Evolutionary conservation across 1,139 yeast genomes (phyloP).

Genomic region (Meyerozyma sp.): DNA sequence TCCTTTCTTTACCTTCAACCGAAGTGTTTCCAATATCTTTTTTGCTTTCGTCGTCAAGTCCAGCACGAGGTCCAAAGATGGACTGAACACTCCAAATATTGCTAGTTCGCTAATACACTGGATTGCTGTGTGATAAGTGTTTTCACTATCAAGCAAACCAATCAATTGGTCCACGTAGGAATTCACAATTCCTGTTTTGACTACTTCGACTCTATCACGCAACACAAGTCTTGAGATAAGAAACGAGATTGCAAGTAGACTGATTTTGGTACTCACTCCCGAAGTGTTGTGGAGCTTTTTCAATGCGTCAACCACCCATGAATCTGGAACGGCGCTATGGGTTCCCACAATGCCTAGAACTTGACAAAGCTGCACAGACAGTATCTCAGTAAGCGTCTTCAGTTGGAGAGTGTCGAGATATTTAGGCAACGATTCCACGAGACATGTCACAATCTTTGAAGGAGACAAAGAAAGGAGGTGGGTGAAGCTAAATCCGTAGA

Average conservation of each 20-base stretch:
- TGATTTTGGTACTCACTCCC: conserved; percentile 8
- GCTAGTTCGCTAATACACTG: conserved; percentile 53
- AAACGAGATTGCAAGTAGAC: conserved; percentile 38
- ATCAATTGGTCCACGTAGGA: conserved; percentile 14
- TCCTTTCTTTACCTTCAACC: conserved; percentile 44
- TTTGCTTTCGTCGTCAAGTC: conserved; percentile 9
- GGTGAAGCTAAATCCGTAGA: conserved; percentile 24
- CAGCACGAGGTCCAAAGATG: conserved; percentile 4
- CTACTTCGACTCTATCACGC: conserved; percentile 25
- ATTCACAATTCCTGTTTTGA: conserved; percentile 12
- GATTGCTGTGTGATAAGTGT: conserved; percentile 26
- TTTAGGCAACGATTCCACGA: conserved; percentile 10
- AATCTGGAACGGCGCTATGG: conserved; percentile 24
- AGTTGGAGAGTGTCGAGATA: conserved; percentile 20
- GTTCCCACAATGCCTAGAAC: conserved; percentile 54
- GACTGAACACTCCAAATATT: conserved; percentile 45
- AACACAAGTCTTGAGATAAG: conserved; percentile 48
- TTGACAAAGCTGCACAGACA: conserved; percentile 37
- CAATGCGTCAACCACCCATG: conserved; percentile 6
- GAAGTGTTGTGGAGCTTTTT: conserved; percentile 1
- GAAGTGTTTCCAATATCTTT: conserved; percentile 26
- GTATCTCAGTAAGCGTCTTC: conserved; percentile 25
- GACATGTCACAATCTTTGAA: conserved; percentile 19
- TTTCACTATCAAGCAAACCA: conserved; percentile 14
- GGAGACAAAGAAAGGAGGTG: conserved; percentile 35